These are phyloP conservation scores for Vaccinium myrtillus DNA, from an alignment of 148 eudicot genomes.

Conservation along the genomic window DNA sequence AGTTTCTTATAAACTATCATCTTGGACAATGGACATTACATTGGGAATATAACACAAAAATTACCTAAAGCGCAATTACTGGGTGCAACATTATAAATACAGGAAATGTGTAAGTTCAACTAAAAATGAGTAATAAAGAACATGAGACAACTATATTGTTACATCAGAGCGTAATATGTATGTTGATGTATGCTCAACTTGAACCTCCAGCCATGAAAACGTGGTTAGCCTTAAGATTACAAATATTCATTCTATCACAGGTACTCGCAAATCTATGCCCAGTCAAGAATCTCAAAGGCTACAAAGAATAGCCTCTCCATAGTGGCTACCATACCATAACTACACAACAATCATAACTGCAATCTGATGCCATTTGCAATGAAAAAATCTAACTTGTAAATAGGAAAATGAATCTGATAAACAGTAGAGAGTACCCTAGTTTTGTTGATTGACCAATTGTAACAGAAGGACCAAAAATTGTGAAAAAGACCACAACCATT, in stretches of 20 bases:
- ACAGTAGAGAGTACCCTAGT: constrained; percentile 54
- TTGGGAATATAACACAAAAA: constrained; percentile 64
- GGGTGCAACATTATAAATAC: constrained; percentile 82
- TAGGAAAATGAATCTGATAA: not conserved
- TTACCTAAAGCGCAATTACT: constrained; percentile 75
- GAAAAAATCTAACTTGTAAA: not conserved
- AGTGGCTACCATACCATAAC: not conserved
- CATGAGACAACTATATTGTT: constrained; percentile 7
- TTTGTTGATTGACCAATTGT: constrained; percentile 69
- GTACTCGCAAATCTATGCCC: not conserved
- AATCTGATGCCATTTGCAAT: not conserved
- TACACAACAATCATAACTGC: not conserved
- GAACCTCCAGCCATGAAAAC: not conserved
- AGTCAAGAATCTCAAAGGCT: not conserved
- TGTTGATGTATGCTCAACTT: not conserved
- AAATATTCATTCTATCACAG: not conserved
- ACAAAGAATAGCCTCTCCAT: not conserved
- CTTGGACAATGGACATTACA: constrained; percentile 93
- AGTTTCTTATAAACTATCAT: constrained; percentile 42
- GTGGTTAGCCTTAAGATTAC: not conserved
- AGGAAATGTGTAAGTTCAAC: constrained; percentile 16
- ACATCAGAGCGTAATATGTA: not conserved
- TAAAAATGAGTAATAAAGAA: not conserved
- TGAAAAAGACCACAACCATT: constrained; percentile 82
- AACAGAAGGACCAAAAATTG: constrained; percentile 69